A percentile compares a stretch with the other conserved stretches of the same genome.
phyloP scores from a whole-genome alignment of 169 alveolate species.

The Plasmodium berghei region DNA sequence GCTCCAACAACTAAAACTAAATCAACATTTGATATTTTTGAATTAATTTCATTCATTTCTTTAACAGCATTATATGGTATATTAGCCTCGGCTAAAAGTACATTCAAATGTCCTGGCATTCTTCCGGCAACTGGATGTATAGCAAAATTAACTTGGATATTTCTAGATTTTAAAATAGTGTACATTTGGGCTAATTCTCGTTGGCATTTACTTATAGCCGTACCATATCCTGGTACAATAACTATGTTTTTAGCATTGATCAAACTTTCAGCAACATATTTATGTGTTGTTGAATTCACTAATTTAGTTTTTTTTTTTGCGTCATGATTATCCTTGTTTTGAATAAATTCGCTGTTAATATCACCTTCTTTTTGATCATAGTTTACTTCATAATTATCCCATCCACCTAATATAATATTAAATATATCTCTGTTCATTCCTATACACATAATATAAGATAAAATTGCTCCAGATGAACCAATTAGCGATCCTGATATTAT shows the following conservation, averaged over 20 bases:
- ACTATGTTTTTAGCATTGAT: conserved; percentile 87
- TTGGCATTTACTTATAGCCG: conserved; percentile 94
- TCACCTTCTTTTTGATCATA: too few relatives aligned
- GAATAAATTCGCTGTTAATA: conserved; percentile 75
- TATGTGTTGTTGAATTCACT: conserved; percentile 84
- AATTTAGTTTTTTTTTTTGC: conserved; percentile 80
- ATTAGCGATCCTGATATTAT: conserved; percentile 95
- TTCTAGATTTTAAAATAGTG: conserved; percentile 83
- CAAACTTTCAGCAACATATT: conserved; percentile 89
- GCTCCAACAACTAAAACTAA: conserved; percentile 95
- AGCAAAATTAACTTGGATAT: conserved; percentile 92
- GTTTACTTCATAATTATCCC: conserved; percentile 78
- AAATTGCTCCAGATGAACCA: conserved; percentile 96
- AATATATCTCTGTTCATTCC: conserved; percentile 94
- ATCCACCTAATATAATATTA: conserved; percentile 93
- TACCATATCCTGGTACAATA: conserved; percentile 97
- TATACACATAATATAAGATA: conserved; percentile 95
- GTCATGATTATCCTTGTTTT: conserved; percentile 87
- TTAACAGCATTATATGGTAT: conserved; percentile 94
- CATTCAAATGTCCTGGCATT: conserved; percentile 98
- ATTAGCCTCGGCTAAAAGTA: conserved; percentile 96
- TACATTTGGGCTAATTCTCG: conserved; percentile 87
- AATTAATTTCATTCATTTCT: conserved; percentile 95
- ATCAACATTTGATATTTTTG: conserved; percentile 85
- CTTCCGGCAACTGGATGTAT: conserved; percentile 99